Evolutionary conservation across 768 basidiomycete species (phyloP).

Genomic region (Pholiota conissans): DNA sequence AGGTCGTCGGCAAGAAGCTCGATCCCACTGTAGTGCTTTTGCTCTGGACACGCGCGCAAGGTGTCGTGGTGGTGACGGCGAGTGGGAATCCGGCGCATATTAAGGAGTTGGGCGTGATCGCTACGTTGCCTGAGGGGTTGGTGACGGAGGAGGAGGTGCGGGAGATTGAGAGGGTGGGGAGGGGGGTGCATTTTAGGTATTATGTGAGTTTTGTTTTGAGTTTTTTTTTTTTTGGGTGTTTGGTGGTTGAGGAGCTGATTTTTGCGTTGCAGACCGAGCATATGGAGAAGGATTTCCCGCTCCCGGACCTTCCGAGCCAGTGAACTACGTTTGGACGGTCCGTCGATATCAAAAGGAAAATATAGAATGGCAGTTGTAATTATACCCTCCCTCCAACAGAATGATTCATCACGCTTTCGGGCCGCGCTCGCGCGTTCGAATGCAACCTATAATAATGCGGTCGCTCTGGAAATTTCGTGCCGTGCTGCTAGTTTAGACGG

Average conservation of each 20-base stretch:
- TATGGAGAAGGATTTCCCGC: conserved; percentile 35
- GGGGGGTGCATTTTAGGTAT: conserved; percentile 32
- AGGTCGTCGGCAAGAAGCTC: conserved; percentile 18
- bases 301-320: conserved; percentile 29
- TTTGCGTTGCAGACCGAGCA: conserved; percentile 27
- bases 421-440: no score
- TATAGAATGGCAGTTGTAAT: no score
- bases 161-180: conserved; percentile 33
- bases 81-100: conserved; percentile 32
- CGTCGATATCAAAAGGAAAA: no score
- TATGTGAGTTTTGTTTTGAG: conserved; percentile 32
- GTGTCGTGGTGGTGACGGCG: conserved; percentile 31
- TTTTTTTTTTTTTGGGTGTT: neutral
- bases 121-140: conserved; percentile 27
- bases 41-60: conserved; percentile 34
- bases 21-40: conserved; percentile 27
- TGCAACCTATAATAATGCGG: no score
- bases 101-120: conserved; percentile 27
- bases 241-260: neutral
- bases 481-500: no score
- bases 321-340: conserved; percentile 1
- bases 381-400: no score
- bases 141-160: conserved; percentile 30
- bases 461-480: no score
- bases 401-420: no score